Evolutionary conservation across 2,329 filamentous ascomycete species (phyloP), one percentile per base, ranked within the genome.

Genomic region (Alternaria novae-zelandiae): DNA sequence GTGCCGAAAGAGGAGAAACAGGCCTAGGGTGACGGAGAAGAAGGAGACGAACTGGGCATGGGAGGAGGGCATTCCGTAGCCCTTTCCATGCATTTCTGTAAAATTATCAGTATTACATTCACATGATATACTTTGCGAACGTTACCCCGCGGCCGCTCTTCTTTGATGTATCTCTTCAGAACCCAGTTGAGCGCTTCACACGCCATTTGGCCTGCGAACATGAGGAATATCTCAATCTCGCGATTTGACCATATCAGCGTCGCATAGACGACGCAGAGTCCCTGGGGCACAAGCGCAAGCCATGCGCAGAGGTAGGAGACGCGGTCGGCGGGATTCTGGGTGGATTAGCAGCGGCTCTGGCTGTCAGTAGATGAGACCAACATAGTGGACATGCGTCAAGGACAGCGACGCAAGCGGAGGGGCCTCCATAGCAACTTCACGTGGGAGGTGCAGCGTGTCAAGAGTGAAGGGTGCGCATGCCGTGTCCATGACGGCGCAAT

Each of bases 31-130:
- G 61, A 97, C 83, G 61, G 93, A 91, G 86, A 97, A 98, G 84
- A 93, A 99, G 59, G 91, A 87, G 65, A 95, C 91, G 79, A 97
- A 99, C 83, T 99, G 96, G 9, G 96, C 92, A 82, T 99, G 96
- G 41, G 94, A 97, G 8, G 88, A 90, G 11, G 96, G 96, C 96
- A 99, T 99, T 72, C 96, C 96, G 78, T 99, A 99, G 68, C 96
- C 96, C 80, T 97, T 97, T 59, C 93, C 88, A 75, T 94, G 89
- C 84, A 90, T 88, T 80, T 88, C 87, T 89, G 59, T 23, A 6
- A 26, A 21, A 5, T n/a, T 13, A 23, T 67, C 25, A 67, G 57
- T 45, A 59, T 32, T 23, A 23, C 11, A 25, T n/a, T 30, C 21
- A 15, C 25, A 41, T 32, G 11, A 10, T 20, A 7, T 15, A 26